A percentile compares a stretch with the other conserved stretches of the same genome.
These are phyloP conservation scores for Claviceps pusilla DNA, from an alignment of 2,329 filamentous ascomycete genomes.

Conservation along the genomic window DNA sequence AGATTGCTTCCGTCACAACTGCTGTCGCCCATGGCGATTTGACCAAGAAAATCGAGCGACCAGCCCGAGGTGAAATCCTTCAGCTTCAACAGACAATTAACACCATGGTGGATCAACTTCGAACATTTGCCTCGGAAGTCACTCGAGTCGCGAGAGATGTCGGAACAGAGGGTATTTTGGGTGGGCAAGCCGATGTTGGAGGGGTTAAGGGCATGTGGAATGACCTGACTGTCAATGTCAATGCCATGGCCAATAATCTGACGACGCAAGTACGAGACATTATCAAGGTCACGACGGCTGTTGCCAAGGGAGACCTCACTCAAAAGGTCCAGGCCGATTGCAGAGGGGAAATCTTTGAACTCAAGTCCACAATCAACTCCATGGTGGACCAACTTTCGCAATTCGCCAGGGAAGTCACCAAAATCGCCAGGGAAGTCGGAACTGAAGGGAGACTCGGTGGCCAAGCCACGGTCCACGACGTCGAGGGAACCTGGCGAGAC, in stretches of 20 bases:
- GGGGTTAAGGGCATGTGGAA: slow-evolving; percentile 84
- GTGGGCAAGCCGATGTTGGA: slow-evolving; percentile 69
- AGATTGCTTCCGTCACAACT: slow-evolving; percentile 72
- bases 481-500: slow-evolving; percentile 93
- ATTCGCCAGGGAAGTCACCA: slow-evolving; percentile 92
- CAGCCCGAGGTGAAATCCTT: slow-evolving; percentile 66
- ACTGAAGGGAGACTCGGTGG: slow-evolving; percentile 89
- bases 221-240: slow-evolving; percentile 71
- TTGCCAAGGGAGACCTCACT: slow-evolving; percentile 75
- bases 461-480: slow-evolving; percentile 89
- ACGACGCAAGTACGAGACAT: slow-evolving; percentile 90
- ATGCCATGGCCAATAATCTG: slow-evolving; percentile 76
- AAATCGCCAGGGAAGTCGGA: slow-evolving; percentile 88
- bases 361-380: slow-evolving; percentile 97
- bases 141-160: slow-evolving; percentile 72
- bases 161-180: slow-evolving; percentile 68
- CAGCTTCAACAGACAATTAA: slow-evolving; percentile 78
- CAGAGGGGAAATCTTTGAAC: slow-evolving; percentile 79
- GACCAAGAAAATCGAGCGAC: slow-evolving; percentile 71
- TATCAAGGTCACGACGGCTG: slow-evolving; percentile 61
- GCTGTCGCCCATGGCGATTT: slow-evolving; percentile 71
- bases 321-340: slow-evolving; percentile 92
- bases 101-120: slow-evolving; percentile 75
- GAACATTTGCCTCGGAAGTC: slow-evolving; percentile 72
- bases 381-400: slow-evolving; percentile 98